Base-by-base conservation (phyloP, 495 filamentous ascomycete species). In the Annulohypoxylon maeteangense region DNA sequence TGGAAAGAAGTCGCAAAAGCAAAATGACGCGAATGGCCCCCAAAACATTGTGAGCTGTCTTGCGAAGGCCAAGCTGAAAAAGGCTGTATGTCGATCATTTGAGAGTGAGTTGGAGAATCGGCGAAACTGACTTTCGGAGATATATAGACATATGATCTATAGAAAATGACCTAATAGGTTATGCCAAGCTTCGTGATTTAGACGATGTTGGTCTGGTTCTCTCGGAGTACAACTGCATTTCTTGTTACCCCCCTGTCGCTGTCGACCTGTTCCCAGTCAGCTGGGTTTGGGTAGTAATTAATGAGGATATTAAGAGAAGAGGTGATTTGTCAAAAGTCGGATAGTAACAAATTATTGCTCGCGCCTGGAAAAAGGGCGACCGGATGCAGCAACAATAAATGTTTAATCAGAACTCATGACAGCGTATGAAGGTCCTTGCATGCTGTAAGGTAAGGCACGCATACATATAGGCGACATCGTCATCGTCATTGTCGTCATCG, bases 81-180 rank as follows among this genome's bases (percentile, higher is more conserved):
- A 16, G 31, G 27, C 12, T 25, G 47, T 45, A 47, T 36, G 70
- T 56, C 65, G 65, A 72, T 72, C 70, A 61, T 56, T 56, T 18
- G 54, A 50, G 1, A 44, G 38, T 16, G 38, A 42, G 38, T 42
- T 42, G 38, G 54, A 60, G 56, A 18, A 36, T 38, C 60, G 51
- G 64, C 63, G 53, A 59, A 55, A 60, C 59, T 53, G 69, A 60
- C 32, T 44, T 40, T 53, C 27, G 57, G 50, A 51, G 34, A 67
- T 63, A 63, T 51, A 63, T 72, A 51, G 34, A 67, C 68, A 67
- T 51, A 63, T 72, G 69, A 72, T 65, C 64, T 42, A 56, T 53
- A 55, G 31, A 42, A 29, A 55, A 44, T 22, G 45, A 55, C 58
- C 54, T 72, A 55, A 60, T 54, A 54, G 44, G 64, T 64, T 64